Percentiles rank a stretch among this genome's conserved stretches.
These are phyloP conservation scores for Pouteria campechiana DNA, from an alignment of 179 eudicot genomes.

Conservation along the genomic window DNA sequence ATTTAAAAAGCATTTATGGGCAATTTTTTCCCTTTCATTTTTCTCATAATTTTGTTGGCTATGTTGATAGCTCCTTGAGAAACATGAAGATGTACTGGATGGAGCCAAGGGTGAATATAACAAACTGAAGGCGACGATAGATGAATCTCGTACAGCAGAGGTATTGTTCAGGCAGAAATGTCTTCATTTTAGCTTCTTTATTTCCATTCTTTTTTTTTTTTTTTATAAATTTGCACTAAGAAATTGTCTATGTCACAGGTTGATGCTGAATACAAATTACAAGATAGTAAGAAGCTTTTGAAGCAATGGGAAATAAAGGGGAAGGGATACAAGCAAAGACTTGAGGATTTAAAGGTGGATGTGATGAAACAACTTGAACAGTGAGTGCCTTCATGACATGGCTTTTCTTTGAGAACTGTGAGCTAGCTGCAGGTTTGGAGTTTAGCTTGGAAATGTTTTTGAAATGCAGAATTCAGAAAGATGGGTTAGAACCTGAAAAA, in stretches of 20 bases:
- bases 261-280: constrained; percentile 90
- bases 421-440: neutral
- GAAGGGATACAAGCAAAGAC: constrained; percentile 66
- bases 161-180: constrained; percentile 13
- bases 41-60: neutral
- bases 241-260: constrained; percentile 37
- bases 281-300: constrained; percentile 71
- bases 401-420: neutral
- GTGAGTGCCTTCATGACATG: constrained; percentile 24
- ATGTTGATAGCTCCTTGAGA: constrained; percentile 81
- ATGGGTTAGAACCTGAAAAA: constrained; percentile 79
- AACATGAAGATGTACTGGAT: constrained; percentile 73
- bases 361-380: constrained; percentile 75
- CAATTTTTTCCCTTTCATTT: neutral
- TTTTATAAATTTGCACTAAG: neutral
- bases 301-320: constrained; percentile 82
- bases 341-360: constrained; percentile 60
- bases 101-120: constrained; percentile 75
- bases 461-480: constrained; percentile 63
- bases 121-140: constrained; percentile 55
- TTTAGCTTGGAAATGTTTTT: neutral
- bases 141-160: constrained; percentile 86
- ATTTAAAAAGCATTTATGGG: neutral
- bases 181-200: neutral
- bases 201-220: neutral